Conservation (phyloP, 495 filamentous ascomycete genomes). For the Trichoderma erinaceum region DNA sequence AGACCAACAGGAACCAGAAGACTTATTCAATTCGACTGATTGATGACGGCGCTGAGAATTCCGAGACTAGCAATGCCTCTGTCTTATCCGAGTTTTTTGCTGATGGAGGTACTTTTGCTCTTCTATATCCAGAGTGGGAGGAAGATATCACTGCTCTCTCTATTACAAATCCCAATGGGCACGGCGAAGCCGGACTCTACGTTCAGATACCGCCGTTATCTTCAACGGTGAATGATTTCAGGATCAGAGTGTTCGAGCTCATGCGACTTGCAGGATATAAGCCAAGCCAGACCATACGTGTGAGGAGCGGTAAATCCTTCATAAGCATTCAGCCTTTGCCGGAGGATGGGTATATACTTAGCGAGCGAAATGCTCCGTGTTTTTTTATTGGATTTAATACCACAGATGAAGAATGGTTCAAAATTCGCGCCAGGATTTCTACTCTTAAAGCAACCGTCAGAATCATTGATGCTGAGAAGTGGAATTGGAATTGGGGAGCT, state of each 20-base stretch:
- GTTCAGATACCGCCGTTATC: not conserved
- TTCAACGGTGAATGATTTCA: not conserved
- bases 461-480: no score
- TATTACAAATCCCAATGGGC: not conserved
- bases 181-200: not conserved
- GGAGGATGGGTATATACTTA: not conserved
- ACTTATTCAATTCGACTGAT: not conserved
- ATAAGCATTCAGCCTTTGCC: not conserved
- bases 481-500: not conserved
- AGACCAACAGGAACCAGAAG: not conserved
- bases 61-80: not conserved
- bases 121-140: slow-evolving; percentile 1
- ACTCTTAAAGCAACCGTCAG: not conserved
- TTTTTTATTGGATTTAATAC: not conserved
- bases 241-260: not conserved
- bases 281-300: not conserved
- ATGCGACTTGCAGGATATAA: not conserved
- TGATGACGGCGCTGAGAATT: not conserved
- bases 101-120: not conserved
- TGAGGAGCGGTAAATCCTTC: not conserved
- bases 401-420: slow-evolving; percentile 12
- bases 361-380: not conserved
- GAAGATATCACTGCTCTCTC: not conserved
- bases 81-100: not conserved
- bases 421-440: not conserved